Conservation (phyloP, 2,329 filamentous ascomycete genomes). For the Claviceps sp. region DNA sequence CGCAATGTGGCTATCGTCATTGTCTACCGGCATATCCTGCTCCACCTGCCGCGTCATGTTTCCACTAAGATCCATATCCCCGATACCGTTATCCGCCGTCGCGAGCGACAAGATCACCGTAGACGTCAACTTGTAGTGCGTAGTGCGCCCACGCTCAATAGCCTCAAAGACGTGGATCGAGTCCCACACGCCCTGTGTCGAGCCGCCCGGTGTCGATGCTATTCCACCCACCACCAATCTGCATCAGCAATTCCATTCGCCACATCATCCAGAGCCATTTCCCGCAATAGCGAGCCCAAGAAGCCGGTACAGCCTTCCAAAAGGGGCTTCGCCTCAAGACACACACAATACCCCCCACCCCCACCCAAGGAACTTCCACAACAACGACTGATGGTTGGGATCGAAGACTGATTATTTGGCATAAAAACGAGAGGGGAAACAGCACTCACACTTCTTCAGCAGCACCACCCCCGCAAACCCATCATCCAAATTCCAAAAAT, state of each 20-base stretch:
- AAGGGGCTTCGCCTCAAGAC: too few species aligned
- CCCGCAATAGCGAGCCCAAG: too few species aligned
- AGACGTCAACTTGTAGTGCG: constrained; percentile 94
- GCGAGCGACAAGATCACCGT: constrained; percentile 89
- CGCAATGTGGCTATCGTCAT: constrained; percentile 84
- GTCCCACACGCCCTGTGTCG: constrained; percentile 79
- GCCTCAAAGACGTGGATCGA: constrained; percentile 98
- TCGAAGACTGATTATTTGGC: too few species aligned
- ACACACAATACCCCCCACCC: too few species aligned
- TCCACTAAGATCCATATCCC: constrained; percentile 81
- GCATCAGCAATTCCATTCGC: too few species aligned
- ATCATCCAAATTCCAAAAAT: constrained; percentile 97
- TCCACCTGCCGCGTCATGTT: constrained; percentile 98
- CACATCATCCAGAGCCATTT: too few species aligned
- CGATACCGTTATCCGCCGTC: constrained; percentile 44
- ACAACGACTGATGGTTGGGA: too few species aligned
- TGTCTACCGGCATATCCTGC: constrained; percentile 76
- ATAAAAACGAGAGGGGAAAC: neutral
- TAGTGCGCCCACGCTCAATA: constrained; percentile 77
- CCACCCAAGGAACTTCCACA: too few species aligned
- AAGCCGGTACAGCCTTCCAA: too few species aligned
- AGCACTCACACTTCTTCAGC: constrained; percentile 69
- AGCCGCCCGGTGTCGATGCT: constrained; percentile 54
- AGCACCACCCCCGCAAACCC: constrained; percentile 93
- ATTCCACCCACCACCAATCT: neutral